Conservation (phyloP, 2,329 filamentous ascomycete genomes). For the Chaetomium olivaceum region DNA sequence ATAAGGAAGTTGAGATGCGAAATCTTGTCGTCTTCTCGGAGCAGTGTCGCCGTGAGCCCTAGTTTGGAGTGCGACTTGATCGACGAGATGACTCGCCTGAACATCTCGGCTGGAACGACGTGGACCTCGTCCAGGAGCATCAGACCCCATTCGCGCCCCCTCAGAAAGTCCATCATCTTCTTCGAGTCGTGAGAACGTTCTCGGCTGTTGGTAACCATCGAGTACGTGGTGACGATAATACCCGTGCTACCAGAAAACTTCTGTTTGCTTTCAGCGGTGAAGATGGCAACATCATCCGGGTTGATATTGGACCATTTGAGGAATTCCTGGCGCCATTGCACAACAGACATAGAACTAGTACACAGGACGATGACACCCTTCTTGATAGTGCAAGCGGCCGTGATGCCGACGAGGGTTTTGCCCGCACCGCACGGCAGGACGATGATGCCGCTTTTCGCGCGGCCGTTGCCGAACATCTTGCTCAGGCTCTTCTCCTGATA, state of each 20-base stretch:
- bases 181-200: constrained; percentile 88
- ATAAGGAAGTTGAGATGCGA: constrained; percentile 96
- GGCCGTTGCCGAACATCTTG: constrained; percentile 99
- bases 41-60: constrained; percentile 86
- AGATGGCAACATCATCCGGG: constrained; percentile 88
- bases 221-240: constrained; percentile 96
- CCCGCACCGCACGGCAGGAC: constrained; percentile 95
- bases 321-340: constrained; percentile 96
- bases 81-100: constrained; percentile 86
- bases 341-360: constrained; percentile 96
- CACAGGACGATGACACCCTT: constrained; percentile 94
- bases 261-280: constrained; percentile 88
- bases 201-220: constrained; percentile 93
- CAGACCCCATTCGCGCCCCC: constrained; percentile 87
- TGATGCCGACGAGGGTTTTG: constrained; percentile 97
- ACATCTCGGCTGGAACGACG: constrained; percentile 95
- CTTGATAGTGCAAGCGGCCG: constrained; percentile 94
- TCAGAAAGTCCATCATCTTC: constrained; percentile 97
- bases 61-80: constrained; percentile 96
- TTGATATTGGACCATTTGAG: constrained; percentile 97
- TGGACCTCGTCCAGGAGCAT: constrained; percentile 98
- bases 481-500: constrained; percentile 97
- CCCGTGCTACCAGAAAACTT: constrained; percentile 85
- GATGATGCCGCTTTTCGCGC: constrained; percentile 96
- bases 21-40: constrained; percentile 98